Base-by-base conservation (phyloP, 768 basidiomycete genomes). In the Clitopilus hobsonii region DNA sequence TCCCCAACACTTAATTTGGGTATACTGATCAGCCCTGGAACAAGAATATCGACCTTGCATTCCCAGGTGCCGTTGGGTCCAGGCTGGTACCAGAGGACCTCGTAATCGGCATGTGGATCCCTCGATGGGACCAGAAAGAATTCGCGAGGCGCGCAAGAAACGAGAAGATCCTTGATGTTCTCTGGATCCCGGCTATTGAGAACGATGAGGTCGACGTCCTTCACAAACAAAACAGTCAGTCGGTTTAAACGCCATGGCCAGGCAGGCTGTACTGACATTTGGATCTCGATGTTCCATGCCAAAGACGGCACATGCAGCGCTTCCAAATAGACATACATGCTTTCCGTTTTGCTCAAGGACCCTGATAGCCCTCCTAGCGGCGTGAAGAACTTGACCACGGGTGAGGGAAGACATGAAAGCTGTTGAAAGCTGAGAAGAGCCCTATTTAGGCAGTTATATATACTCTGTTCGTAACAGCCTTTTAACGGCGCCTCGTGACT, bases 11-110 rank as follows among this genome's bases (percentile, higher is more conserved):
- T 41, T 1, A 62, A 57, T 1, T 36, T 13, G 8, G 59, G 59
- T 51, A 65, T 57, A 24, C 55, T 49, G 16, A 65, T 38, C 13
- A 38, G 20, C 1, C 61, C 54, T 1, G 62, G 62, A 16, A 56
- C 23, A 3, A 63, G 54, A 23, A 65, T 54, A 41, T 63, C 64
- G 32, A 63, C 56, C 28, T 65, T 63, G 52, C 64, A 65, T 1
- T 29, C 25, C 32, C 25, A 24, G 20, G 11, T 11, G 14, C 2
- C 51, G n/a, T 16, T 18, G 26, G 2, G 56, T 26, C 4, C 23
- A 13, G 49, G 49, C 27, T 20, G 5, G 18, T 16, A 27, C 49
- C 49, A 51, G 0, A 51, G 49, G 10, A 51, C 49, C 5, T 22
- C 14, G 26, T 51, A 51, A 22, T 27, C 6, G 16, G 26, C 30